A percentile compares a stretch with the other conserved stretches of the same genome.
phyloP scores from a whole-genome alignment of 2,329 filamentous ascomycete species.

The Trichophyton simii region DNA sequence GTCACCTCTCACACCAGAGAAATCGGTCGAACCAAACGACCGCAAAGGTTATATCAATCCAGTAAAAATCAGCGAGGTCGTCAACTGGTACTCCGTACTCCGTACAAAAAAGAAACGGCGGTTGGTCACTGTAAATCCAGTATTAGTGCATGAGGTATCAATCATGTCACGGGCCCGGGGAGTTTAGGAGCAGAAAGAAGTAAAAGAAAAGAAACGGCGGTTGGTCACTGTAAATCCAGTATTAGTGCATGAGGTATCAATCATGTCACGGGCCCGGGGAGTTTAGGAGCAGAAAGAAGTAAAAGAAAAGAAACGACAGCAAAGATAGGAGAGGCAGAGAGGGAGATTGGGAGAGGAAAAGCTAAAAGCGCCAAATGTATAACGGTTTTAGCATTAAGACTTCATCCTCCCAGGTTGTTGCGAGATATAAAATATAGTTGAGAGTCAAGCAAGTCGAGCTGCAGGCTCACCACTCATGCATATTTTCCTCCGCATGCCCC shows the following conservation, averaged over 20 bases:
- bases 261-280: not conserved
- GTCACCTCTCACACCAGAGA: not conserved
- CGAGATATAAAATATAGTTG: not conserved
- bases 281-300: not conserved
- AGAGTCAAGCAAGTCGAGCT: not conserved
- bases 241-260: not conserved
- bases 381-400: conserved; percentile 1
- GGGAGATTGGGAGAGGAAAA: not conserved
- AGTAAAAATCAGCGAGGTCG: conserved; percentile 4
- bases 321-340: not conserved
- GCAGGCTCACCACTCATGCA: not conserved
- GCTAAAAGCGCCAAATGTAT: not conserved
- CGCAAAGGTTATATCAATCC: conserved; percentile 4
- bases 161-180: not conserved
- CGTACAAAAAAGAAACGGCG: not conserved
- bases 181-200: not conserved
- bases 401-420: not conserved
- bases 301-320: not conserved
- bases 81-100: not conserved
- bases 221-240: not conserved
- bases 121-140: not conserved
- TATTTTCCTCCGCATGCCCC: not conserved
- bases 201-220: not conserved
- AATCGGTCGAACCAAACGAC: not conserved
- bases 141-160: not conserved